These are phyloP conservation scores for Diplodia scrobiculata DNA, from an alignment of 2,329 filamentous ascomycete genomes.

Conservation along the genomic window DNA sequence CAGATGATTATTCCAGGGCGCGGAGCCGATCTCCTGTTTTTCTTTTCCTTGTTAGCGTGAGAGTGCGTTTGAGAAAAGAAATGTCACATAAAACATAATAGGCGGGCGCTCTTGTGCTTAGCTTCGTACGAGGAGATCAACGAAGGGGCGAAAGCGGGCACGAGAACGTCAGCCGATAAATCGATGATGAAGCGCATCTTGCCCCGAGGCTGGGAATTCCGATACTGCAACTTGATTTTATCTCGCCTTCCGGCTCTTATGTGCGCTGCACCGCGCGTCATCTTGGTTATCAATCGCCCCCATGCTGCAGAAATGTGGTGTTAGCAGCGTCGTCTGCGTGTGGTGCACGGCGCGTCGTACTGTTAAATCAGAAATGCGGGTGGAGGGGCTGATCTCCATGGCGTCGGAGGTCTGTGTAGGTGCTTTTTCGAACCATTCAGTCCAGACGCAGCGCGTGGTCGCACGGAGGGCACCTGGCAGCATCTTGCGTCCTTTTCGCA, in stretches of 20 bases:
- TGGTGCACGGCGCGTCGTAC: constrained; percentile 1
- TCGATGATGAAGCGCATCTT: not conserved
- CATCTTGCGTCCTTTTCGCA: constrained; percentile 4
- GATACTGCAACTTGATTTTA: constrained; percentile 7
- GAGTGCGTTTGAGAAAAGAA: not conserved
- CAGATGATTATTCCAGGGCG: not conserved
- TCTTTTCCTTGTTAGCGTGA: not conserved
- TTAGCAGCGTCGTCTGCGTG: too few species aligned
- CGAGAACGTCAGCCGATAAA: not conserved
- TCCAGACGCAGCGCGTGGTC: not conserved
- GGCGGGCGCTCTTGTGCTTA: not conserved
- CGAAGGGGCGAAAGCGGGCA: not conserved
- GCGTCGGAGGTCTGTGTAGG: not conserved
- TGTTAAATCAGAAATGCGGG: not conserved
- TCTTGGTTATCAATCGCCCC: not conserved
- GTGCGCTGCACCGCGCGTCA: not conserved
- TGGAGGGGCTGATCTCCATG: not conserved
- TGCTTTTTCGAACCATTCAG: not conserved
- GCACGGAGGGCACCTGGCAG: constrained; percentile 5
- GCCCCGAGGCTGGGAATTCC: not conserved
- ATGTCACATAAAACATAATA: not conserved
- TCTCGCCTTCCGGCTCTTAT: not conserved
- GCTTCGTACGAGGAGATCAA: constrained; percentile 7
- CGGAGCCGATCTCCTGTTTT: not conserved
- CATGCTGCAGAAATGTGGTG: constrained; percentile 19